Conservation (phyloP, 257 asterid genomes). For the Solanum tacnaense region DNA sequence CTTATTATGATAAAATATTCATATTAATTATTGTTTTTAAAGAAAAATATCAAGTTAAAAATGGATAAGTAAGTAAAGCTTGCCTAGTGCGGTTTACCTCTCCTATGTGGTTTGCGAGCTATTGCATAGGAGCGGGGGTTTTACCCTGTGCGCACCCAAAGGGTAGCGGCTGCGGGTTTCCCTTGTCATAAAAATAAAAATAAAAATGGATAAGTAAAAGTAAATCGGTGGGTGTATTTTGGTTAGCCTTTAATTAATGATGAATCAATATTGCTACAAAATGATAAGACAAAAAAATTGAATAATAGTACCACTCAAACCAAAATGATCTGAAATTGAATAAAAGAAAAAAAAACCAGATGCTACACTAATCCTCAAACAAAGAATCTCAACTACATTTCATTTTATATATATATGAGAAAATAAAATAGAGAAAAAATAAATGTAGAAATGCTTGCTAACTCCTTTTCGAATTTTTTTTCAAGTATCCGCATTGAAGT, state of each 20-base stretch:
- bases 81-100: too few species aligned
- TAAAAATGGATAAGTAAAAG: too few species aligned
- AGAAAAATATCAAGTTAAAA: too few species aligned
- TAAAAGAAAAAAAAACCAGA: neutral
- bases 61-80: too few species aligned
- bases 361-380: neutral
- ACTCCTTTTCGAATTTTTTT: neutral
- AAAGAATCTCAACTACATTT: neutral
- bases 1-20: too few species aligned
- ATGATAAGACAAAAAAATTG: neutral
- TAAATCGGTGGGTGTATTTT: neutral
- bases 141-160: too few species aligned
- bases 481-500: too few species aligned
- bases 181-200: too few species aligned
- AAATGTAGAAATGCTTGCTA: neutral
- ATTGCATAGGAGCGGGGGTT: too few species aligned
- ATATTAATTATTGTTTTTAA: too few species aligned
- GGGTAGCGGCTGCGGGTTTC: too few species aligned
- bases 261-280: neutral
- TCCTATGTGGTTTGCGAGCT: too few species aligned
- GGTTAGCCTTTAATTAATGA: neutral
- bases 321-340: neutral
- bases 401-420: neutral
- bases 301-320: neutral
- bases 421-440: neutral